These are phyloP conservation scores for Pythium utonaiense DNA, from an alignment of 352 stramenopile species.

Conservation along the genomic window DNA sequence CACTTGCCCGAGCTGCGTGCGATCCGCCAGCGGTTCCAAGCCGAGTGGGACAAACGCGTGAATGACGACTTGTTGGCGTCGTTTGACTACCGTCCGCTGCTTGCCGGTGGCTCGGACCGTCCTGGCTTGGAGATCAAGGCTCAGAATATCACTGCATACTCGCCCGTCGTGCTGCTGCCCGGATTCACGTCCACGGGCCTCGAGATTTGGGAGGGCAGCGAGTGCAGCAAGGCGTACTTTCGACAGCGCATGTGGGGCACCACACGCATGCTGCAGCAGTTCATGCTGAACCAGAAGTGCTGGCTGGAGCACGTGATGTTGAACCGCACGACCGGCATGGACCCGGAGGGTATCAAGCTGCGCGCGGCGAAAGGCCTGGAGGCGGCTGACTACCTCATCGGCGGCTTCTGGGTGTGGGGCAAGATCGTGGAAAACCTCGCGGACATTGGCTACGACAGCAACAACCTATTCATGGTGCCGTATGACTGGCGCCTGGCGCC, in stretches of 20 bases:
- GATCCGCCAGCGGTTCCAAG: conserved; percentile 57
- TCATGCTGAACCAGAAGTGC: conserved; percentile 89
- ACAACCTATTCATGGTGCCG: conserved; percentile 83
- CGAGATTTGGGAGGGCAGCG: conserved; percentile 92
- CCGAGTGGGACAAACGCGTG: conserved; percentile 67
- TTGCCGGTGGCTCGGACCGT: conserved; percentile 31
- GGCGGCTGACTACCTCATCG: conserved; percentile 93
- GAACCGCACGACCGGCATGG: conserved; percentile 85
- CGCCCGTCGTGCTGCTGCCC: conserved; percentile 88
- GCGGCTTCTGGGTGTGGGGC: conserved; percentile 93
- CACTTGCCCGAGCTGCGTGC: conserved; percentile 42
- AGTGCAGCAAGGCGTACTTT: conserved; percentile 88
- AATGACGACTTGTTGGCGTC: conserved; percentile 58
- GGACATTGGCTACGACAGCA: conserved; percentile 92
- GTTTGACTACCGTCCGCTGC: conserved; percentile 54
- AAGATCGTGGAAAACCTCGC: conserved; percentile 90
- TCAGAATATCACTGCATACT: conserved; percentile 52
- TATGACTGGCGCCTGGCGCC: conserved; percentile 86
- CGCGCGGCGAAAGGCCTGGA: conserved; percentile 86
- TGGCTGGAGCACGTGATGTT: conserved; percentile 92
- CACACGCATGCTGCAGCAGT: conserved; percentile 84
- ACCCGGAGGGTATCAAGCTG: conserved; percentile 81
- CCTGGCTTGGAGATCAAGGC: conserved; percentile 47
- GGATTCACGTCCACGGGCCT: conserved; percentile 93
- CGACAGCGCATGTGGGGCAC: conserved; percentile 93